Percentiles rank a stretch among this genome's conserved stretches.
phyloP scores from a whole-genome alignment of 2,329 filamentous ascomycete genomes.

The Fusarium sp. region DNA sequence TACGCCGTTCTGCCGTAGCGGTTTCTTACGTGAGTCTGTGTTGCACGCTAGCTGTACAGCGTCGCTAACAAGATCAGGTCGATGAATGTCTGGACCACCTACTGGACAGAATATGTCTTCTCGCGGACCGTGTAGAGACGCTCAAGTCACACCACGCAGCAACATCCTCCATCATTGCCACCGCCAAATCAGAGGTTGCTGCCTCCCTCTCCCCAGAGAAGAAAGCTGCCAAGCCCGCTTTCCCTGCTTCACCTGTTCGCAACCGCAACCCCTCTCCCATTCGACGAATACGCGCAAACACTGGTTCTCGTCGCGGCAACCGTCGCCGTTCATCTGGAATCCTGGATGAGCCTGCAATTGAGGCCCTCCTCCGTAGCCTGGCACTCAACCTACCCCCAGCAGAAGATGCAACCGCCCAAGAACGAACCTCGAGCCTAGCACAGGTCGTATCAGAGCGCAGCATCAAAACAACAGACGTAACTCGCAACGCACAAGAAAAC shows the following conservation, averaged over 20 bases:
- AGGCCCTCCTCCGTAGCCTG: constrained; percentile 62
- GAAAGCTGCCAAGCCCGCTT: constrained; percentile 37
- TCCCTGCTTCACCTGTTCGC: constrained; percentile 52
- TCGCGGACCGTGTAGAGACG: constrained; percentile 57
- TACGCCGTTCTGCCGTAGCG: constrained; percentile 60
- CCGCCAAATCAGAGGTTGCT: constrained; percentile 59
- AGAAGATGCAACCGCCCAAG: constrained; percentile 42
- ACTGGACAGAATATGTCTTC: constrained; percentile 58
- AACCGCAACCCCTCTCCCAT: constrained; percentile 51
- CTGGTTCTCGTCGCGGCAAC: constrained; percentile 31
- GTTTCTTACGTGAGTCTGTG: constrained; percentile 61
- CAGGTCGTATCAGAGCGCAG: constrained; percentile 55
- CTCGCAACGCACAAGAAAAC: constrained; percentile 59
- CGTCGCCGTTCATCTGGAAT: constrained; percentile 53
- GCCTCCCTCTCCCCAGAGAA: constrained; percentile 34
- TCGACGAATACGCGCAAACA: constrained; percentile 47
- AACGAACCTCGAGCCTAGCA: constrained; percentile 48
- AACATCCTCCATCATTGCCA: constrained; percentile 53
- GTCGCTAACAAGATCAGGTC: constrained; percentile 55
- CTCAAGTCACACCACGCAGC: constrained; percentile 61
- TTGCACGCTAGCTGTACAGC: rapidly evolving
- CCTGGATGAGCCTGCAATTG: constrained; percentile 55
- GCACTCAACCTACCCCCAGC: constrained; percentile 56
- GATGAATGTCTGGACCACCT: constrained; percentile 65
- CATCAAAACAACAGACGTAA: constrained; percentile 58